Evolutionary conservation across 441 rosid genomes (phyloP).

Genomic region (Cnidoscolus chayamansa): DNA sequence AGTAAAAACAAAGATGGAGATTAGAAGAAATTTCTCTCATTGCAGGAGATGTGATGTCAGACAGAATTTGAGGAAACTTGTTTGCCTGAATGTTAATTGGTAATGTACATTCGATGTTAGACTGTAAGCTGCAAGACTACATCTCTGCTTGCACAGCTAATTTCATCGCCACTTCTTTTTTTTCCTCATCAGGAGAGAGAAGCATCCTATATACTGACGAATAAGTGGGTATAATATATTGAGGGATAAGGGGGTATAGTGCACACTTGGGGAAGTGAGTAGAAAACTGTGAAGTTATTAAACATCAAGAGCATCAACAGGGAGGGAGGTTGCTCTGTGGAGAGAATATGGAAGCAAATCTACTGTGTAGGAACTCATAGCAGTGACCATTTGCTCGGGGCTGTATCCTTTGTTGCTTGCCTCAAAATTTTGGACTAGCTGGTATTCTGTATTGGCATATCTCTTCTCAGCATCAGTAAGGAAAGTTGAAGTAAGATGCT

Average conservation of each 20-base stretch:
- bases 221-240: neutral
- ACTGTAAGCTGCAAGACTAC: slow-evolving; percentile 5
- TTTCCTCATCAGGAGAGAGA: neutral
- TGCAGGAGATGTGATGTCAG: neutral
- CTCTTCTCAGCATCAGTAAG: slow-evolving; percentile 25
- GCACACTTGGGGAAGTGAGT: slow-evolving; percentile 8
- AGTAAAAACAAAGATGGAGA: neutral
- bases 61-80: neutral
- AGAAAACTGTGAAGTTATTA: slow-evolving; percentile 26
- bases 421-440: slow-evolving; percentile 19
- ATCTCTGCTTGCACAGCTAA: slow-evolving; percentile 18
- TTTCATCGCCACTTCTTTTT: slow-evolving; percentile 15
- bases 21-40: too few species aligned
- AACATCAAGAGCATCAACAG: slow-evolving; percentile 73
- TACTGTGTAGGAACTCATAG: slow-evolving; percentile 37
- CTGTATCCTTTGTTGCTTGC: slow-evolving; percentile 22
- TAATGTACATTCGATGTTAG: neutral
- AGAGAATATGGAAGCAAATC: slow-evolving; percentile 51
- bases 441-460: slow-evolving; percentile 17
- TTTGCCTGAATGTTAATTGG: neutral
- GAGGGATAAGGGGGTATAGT: neutral
- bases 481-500: slow-evolving; percentile 13
- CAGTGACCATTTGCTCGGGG: slow-evolving; percentile 30
- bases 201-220: neutral
- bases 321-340: slow-evolving; percentile 72